phyloP scores from a whole-genome alignment of 495 filamentous ascomycete species.

The Chaetomium fimeti region DNA sequence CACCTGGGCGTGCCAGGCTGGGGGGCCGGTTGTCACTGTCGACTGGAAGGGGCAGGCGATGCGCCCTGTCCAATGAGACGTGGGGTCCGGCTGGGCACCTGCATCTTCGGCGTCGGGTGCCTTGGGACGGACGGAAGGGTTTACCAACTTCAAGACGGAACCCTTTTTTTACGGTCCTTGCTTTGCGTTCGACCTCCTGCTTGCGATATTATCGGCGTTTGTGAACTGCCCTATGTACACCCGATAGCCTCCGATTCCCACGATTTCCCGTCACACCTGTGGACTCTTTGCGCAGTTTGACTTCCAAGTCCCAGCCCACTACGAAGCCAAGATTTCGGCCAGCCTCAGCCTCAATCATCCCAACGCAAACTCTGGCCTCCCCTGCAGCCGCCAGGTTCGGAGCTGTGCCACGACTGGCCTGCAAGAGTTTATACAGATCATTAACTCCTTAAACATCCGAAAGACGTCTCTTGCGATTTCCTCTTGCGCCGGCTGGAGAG shows the following conservation, averaged over 20 bases:
- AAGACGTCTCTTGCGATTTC: slow-evolving; percentile 1
- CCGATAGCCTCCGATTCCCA: background rate
- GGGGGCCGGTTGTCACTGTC: slow-evolving; percentile 11
- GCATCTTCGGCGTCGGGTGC: slow-evolving; percentile 9
- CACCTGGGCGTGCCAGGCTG: background rate
- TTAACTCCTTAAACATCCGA: background rate
- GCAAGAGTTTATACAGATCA: background rate
- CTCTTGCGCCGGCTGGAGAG: background rate
- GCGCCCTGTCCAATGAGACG: slow-evolving; percentile 23
- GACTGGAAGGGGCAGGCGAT: slow-evolving; percentile 1
- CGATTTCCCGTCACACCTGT: background rate
- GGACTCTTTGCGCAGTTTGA: background rate
- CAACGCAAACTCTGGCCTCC: slow-evolving; percentile 28
- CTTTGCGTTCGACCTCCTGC: slow-evolving; percentile 3
- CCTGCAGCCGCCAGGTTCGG: slow-evolving; percentile 23
- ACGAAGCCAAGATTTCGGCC: slow-evolving; percentile 8
- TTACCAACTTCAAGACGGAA: slow-evolving; percentile 6
- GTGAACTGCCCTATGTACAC: background rate
- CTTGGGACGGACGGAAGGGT: background rate
- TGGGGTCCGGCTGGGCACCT: slow-evolving; percentile 16
- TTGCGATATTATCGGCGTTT: background rate
- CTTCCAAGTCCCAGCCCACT: background rate
- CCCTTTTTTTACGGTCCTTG: background rate
- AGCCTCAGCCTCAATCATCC: slow-evolving; percentile 32
- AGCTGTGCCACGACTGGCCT: slow-evolving; percentile 13